A percentile compares a stretch with the other conserved stretches of the same genome.
These are phyloP conservation scores for Dendrobium chrysotoxum DNA, from an alignment of 106 monocot genomes.

Conservation along the genomic window DNA sequence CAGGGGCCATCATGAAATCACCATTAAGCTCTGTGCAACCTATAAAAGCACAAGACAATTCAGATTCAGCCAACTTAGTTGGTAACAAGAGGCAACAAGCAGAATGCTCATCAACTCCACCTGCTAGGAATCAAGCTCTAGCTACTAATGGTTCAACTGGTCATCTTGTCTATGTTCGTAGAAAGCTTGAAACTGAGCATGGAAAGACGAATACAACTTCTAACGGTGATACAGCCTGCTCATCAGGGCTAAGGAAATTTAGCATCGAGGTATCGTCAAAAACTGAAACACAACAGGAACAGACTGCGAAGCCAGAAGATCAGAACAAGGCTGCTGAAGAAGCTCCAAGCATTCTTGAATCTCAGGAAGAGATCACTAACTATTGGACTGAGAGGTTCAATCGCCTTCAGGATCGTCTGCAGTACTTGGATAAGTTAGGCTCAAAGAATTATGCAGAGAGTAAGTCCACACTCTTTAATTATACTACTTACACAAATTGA, in stretches of 20 bases:
- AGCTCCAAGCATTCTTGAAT: not conserved
- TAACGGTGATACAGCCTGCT: not conserved
- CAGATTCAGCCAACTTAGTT: conserved; percentile 18
- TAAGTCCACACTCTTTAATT: not conserved
- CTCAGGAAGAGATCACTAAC: not conserved
- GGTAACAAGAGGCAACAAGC: conserved; percentile 54
- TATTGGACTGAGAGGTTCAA: conserved; percentile 10
- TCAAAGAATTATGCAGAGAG: conserved; percentile 8
- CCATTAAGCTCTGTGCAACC: conserved; percentile 20
- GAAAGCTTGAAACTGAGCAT: conserved; percentile 59
- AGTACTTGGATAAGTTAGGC: conserved; percentile 6
- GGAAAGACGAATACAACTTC: conserved; percentile 19
- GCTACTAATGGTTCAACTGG: conserved; percentile 24
- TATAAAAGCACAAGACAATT: conserved; percentile 21
- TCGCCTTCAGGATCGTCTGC: not conserved
- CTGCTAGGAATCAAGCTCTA: conserved; percentile 13
- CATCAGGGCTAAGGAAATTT: conserved; percentile 2
- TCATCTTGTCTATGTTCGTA: conserved; percentile 68
- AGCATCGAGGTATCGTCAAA: not conserved
- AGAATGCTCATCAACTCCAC: conserved; percentile 27
- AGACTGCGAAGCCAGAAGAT: not conserved
- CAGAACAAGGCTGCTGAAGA: not conserved
- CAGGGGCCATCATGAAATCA: conserved; percentile 4
- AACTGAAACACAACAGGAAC: not conserved
- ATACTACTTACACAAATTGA: too few relatives aligned